Conservation (phyloP, 306 rosid species). For the barrel medic (Medicago truncatula) region DNA sequence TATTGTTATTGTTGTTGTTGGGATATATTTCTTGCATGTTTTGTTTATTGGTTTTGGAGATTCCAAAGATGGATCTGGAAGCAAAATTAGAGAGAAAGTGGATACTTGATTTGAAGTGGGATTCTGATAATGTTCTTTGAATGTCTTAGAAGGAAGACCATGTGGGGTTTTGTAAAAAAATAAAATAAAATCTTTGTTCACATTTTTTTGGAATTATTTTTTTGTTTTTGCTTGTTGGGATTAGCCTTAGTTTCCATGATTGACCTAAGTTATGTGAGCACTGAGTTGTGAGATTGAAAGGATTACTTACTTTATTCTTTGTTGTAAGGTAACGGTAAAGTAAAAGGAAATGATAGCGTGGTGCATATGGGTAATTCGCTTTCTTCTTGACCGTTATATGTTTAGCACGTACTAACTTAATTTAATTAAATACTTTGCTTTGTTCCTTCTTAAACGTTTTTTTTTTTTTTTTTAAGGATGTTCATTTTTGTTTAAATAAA, state of each 20-base stretch:
- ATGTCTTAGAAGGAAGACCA: slow-evolving; percentile 42
- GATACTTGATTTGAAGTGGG: slow-evolving; percentile 26
- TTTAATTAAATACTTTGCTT: no score
- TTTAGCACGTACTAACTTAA: no score
- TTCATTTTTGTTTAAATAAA: no score
- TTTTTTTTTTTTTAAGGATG: no score
- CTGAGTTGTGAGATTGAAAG: neutral
- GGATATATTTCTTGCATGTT: slow-evolving; percentile 68
- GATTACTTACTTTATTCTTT: neutral
- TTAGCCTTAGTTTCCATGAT: neutral
- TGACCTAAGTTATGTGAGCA: neutral
- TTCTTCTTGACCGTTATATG: neutral
- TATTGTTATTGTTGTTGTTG: slow-evolving; percentile 37
- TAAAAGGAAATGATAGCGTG: neutral
- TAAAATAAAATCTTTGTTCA: no score
- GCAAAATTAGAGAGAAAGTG: neutral
- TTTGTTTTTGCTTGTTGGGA: neutral
- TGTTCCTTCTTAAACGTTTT: no score
- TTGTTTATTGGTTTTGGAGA: neutral
- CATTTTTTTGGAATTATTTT: neutral
- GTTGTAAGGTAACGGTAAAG: slow-evolving; percentile 36
- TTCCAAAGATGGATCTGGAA: slow-evolving; percentile 24
- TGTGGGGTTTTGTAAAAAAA: slow-evolving; percentile 30
- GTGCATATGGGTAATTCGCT: neutral
- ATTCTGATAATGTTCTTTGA: slow-evolving; percentile 42